Evolutionary conservation across 495 filamentous ascomycete species (phyloP), one percentile per base, ranked within the genome.

Genomic region (Cairneyella variabilis): DNA sequence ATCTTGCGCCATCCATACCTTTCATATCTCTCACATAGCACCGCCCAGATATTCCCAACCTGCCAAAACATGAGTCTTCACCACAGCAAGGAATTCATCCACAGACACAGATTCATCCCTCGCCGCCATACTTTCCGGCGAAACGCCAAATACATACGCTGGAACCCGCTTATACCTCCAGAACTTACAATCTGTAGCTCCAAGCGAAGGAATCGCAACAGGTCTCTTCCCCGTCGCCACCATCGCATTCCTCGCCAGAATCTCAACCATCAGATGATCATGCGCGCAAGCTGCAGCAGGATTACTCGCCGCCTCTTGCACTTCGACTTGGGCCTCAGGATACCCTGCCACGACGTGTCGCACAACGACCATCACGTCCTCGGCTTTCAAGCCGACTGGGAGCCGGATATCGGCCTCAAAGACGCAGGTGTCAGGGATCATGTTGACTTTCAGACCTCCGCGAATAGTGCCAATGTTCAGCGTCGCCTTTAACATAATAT

Each of bases 31-130:
- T 21, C 12, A 8, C n/a, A 25, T 28, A 25, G 43, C 34, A 18
- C 53, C 53, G 5, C 53, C 53, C 25, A 56, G 53, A 49, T 49
- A 56, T 26, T 56, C 53, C 53, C 53, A 56, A 17, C 8, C 45
- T 27, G 53, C 44, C 2, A 48, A 20, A 5, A 34, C 46, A 50
- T 56, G 45, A 0, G 53, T 50, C 38, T 50, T 56, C n/a, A 50
- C 12, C 22, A 55, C 53, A 22, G 11, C 34, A 47, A 49, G 8
- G 37, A 56, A 56, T 20, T 56, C 44, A 14, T 56, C 53, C 0
- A 56, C 38, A 4, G 25, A 42, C n/a, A 49, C 45, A 25, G 21
- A 28, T 21, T 56, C 53, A 48, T 56, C 26, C 14, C 32, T 39
- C 0, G 37, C 45, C 8, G 45, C 53, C 46, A 56, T 56, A n/a